Conservation (phyloP, 192 early-diverging fungal genomes). For the Coemansia reversa region DNA sequence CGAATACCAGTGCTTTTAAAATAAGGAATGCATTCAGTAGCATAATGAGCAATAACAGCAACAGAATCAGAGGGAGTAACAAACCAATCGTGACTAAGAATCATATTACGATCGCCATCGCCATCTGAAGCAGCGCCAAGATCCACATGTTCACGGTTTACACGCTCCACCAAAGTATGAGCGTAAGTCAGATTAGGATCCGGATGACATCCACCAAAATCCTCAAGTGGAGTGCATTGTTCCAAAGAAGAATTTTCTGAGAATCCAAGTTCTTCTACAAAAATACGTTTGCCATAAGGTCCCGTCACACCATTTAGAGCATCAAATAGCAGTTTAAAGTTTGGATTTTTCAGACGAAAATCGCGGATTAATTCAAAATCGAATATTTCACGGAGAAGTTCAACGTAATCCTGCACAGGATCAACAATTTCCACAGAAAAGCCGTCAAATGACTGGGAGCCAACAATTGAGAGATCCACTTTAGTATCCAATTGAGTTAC, state of each 20-base stretch:
- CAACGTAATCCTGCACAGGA: slow-evolving; percentile 84
- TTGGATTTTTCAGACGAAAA: slow-evolving; percentile 70
- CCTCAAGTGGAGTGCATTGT: slow-evolving; percentile 75
- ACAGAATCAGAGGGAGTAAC: slow-evolving; percentile 97
- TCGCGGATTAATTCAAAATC: slow-evolving; percentile 83
- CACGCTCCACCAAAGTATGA: slow-evolving; percentile 86
- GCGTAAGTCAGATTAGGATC: slow-evolving; percentile 99
- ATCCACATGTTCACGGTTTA: slow-evolving; percentile 71
- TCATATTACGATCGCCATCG: slow-evolving; percentile 98
- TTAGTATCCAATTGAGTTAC: slow-evolving; percentile 43
- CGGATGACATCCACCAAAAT: slow-evolving; percentile 96
- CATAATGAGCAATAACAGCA: slow-evolving; percentile 92
- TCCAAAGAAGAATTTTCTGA: slow-evolving; percentile 68
- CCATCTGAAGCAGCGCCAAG: slow-evolving; percentile 98
- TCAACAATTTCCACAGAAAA: slow-evolving; percentile 86
- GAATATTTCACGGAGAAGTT: slow-evolving; percentile 84
- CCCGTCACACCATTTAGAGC: slow-evolving; percentile 97
- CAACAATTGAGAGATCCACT: slow-evolving; percentile 74
- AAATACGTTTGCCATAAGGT: slow-evolving; percentile 82
- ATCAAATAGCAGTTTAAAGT: slow-evolving; percentile 89
- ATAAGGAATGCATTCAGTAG: slow-evolving; percentile 84
- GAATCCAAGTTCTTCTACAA: slow-evolving; percentile 89
- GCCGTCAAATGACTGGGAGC: slow-evolving; percentile 59
- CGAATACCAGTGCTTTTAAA: slow-evolving; percentile 80
- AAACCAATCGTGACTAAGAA: slow-evolving; percentile 92